A percentile compares a stretch with the other conserved stretches of the same genome.
Evolutionary conservation across 2,329 filamentous ascomycete genomes (phyloP).

Genomic region (Tolypocladium paradoxum): DNA sequence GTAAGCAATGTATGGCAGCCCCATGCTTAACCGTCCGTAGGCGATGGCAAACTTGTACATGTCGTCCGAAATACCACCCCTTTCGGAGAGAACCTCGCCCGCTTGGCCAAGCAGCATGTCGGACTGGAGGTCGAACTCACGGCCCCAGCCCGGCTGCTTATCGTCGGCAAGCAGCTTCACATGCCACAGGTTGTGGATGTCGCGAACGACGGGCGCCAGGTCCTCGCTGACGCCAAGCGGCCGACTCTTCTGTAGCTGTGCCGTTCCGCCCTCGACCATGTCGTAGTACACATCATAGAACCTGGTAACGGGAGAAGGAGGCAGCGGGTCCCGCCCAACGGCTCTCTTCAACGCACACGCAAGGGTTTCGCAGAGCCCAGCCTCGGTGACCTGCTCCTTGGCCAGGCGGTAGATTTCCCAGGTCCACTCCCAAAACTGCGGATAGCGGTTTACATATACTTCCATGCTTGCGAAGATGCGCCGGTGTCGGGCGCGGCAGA

Average conservation of each 20-base stretch:
- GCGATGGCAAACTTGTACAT: slow-evolving; percentile 5
- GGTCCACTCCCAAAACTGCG: slow-evolving; percentile 5
- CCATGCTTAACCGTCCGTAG: slow-evolving; percentile 4
- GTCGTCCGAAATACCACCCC: slow-evolving; percentile 1
- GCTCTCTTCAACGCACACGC: slow-evolving; percentile 1
- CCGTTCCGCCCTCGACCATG: slow-evolving; percentile 1
- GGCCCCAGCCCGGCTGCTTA: slow-evolving; percentile 5
- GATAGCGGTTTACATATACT: background rate
- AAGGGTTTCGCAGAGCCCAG: slow-evolving; percentile 4
- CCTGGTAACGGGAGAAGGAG: background rate
- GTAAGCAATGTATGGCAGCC: slow-evolving; percentile 4
- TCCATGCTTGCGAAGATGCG: slow-evolving; percentile 5
- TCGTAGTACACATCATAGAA: slow-evolving; percentile 3
- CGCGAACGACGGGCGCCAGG: background rate
- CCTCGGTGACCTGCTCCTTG: slow-evolving; percentile 3
- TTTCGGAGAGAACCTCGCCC: slow-evolving; percentile 1
- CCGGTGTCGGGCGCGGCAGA: slow-evolving; percentile 4
- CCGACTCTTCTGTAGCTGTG: background rate
- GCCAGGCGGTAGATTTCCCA: slow-evolving; percentile 2
- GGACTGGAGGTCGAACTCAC: slow-evolving; percentile 1
- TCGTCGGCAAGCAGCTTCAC: background rate
- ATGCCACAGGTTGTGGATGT: slow-evolving; percentile 4
- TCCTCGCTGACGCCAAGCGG: slow-evolving; percentile 1
- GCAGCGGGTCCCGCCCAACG: background rate
- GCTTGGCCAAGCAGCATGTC: slow-evolving; percentile 1